phyloP scores from a whole-genome alignment of 805 yeast species.

The Blastobotrys muscicola region DNA sequence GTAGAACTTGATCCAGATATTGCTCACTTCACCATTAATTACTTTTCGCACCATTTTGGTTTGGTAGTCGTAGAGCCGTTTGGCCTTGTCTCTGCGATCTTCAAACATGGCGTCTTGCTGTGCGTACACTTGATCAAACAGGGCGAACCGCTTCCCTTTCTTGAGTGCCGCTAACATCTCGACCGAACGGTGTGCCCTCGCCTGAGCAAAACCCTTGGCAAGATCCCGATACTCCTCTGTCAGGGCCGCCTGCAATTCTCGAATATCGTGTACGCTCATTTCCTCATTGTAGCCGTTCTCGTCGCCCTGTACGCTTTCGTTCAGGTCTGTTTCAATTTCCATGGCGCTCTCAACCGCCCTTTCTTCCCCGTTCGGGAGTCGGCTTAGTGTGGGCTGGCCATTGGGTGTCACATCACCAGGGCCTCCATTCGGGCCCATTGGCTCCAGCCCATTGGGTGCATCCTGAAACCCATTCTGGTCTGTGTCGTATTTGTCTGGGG shows the following conservation, averaged over 20 bases:
- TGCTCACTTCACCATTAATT: conserved; percentile 17
- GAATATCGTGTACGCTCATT: conserved; percentile 1
- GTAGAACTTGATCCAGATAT: conserved; percentile 25
- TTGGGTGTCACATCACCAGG: no score
- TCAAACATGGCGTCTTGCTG: conserved; percentile 10
- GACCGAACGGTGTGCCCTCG: conserved; percentile 12
- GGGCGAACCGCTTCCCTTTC: conserved; percentile 11
- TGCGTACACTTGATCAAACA: conserved; percentile 13
- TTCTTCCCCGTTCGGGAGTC: no score
- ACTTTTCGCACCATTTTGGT: conserved; percentile 11
- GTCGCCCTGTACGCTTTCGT: no score
- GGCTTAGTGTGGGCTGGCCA: no score
- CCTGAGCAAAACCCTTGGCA: conserved; percentile 14
- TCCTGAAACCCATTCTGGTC: no score
- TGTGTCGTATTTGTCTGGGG: no score
- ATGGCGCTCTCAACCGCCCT: no score
- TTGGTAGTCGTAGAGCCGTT: conserved; percentile 15
- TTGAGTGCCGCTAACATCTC: conserved; percentile 16
- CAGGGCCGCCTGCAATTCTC: conserved; percentile 15
- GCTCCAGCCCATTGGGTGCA: no score
- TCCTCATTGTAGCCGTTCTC: no score
- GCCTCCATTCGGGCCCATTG: no score
- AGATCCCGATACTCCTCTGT: conserved; percentile 16
- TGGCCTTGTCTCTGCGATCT: conserved; percentile 8
- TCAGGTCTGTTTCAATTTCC: no score